Evolutionary conservation across 768 basidiomycete species (phyloP).

Genomic region (Lactifluus subvellereus): DNA sequence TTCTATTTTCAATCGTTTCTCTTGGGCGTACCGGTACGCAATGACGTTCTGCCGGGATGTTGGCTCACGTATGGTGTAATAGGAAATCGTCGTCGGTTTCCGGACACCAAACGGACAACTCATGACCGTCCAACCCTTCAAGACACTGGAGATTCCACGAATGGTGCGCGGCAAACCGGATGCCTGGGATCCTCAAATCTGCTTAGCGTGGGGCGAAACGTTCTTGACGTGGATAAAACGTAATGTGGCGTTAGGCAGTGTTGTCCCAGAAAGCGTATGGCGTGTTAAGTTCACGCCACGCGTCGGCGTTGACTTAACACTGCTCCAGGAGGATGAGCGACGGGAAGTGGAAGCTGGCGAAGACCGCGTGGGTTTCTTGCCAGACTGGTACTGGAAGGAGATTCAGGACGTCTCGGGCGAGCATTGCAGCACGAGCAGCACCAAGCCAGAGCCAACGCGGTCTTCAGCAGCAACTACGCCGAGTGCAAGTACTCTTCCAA

Average conservation of each 20-base stretch:
- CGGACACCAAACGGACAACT: constrained; percentile 71
- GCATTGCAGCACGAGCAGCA: neutral
- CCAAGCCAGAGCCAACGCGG: neutral
- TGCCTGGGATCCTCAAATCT: constrained; percentile 72
- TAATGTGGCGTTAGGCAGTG: neutral
- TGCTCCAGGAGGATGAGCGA: constrained; percentile 44
- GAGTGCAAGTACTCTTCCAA: neutral
- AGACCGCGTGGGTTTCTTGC: constrained; percentile 75
- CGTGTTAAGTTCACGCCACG: constrained; percentile 60
- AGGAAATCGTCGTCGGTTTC: constrained; percentile 88
- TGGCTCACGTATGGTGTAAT: constrained; percentile 1
- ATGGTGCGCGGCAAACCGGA: constrained; percentile 66
- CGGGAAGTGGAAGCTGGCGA: constrained; percentile 60
- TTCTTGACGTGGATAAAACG: constrained; percentile 50
- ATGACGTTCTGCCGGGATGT: constrained; percentile 1
- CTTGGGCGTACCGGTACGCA: constrained; percentile 73
- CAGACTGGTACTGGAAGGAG: constrained; percentile 57
- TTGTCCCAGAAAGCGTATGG: constrained; percentile 46
- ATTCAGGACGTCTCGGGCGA: neutral
- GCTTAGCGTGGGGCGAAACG: constrained; percentile 65
- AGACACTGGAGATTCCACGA: constrained; percentile 75
- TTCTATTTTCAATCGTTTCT: constrained; percentile 91
- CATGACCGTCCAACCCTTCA: constrained; percentile 61
- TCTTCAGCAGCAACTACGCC: neutral
- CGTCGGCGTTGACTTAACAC: constrained; percentile 45